A percentile compares a stretch with the other conserved stretches of the same genome.
phyloP scores from a whole-genome alignment of 805 yeast species.

The Candida yuanshanica region DNA sequence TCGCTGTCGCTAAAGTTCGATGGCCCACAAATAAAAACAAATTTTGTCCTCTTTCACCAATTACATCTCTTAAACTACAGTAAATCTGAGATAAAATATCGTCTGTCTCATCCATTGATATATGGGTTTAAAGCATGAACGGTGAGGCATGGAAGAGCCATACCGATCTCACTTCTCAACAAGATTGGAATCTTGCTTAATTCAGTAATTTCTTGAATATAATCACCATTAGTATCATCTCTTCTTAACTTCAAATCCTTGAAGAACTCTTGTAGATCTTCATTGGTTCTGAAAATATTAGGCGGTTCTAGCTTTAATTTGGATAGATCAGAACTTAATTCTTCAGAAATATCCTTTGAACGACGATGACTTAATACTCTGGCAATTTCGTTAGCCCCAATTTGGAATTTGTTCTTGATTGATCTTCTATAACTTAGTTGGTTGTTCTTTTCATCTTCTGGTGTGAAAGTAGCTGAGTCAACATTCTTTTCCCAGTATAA shows the following conservation, averaged over 20 bases:
- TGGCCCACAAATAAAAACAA: no score
- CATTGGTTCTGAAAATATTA: constrained; percentile 19
- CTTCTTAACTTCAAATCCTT: constrained; percentile 49
- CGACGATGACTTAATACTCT: constrained; percentile 33
- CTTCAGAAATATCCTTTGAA: constrained; percentile 25
- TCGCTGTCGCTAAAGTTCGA: no score
- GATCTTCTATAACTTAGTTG: constrained; percentile 72
- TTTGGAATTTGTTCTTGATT: constrained; percentile 70
- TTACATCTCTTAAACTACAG: no score
- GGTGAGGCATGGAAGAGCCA: constrained; percentile 92
- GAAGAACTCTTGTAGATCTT: constrained; percentile 51
- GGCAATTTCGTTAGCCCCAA: constrained; percentile 70
- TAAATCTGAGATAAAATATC: no score
- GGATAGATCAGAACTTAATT: constrained; percentile 42
- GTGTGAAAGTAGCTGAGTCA: constrained; percentile 86
- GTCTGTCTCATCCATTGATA: constrained; percentile 23
- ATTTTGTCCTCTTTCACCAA: no score
- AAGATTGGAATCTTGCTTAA: constrained; percentile 76
- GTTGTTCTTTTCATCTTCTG: constrained; percentile 75
- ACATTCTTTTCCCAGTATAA: constrained; percentile 90
- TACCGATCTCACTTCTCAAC: constrained; percentile 86
- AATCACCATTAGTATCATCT: constrained; percentile 44
- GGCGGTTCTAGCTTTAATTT: constrained; percentile 46
- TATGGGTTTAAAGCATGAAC: constrained; percentile 91
- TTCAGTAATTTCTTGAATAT: constrained; percentile 78